phyloP scores from a whole-genome alignment of 805 yeast species.

The Cyberlindnera veronae region DNA sequence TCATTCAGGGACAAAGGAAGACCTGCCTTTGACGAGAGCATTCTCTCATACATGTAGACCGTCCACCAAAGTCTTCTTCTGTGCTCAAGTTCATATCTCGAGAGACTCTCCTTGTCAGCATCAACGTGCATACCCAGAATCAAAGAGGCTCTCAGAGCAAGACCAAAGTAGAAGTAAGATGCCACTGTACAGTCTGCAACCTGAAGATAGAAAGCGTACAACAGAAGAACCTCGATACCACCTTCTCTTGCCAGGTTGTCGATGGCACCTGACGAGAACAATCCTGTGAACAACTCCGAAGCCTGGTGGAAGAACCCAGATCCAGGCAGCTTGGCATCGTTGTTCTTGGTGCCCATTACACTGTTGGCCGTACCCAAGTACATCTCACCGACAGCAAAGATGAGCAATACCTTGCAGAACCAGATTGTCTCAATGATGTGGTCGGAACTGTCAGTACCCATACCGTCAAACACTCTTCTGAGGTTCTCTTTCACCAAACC shows the following conservation, averaged over 20 bases:
- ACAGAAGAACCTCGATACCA: slow-evolving; percentile 69
- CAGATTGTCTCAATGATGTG: slow-evolving; percentile 72
- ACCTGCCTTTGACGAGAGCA: slow-evolving; percentile 81
- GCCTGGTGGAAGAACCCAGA: slow-evolving; percentile 77
- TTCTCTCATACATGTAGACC: slow-evolving; percentile 76
- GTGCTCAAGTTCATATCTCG: slow-evolving; percentile 73
- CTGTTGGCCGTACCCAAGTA: slow-evolving; percentile 73
- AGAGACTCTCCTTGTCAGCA: slow-evolving; percentile 64
- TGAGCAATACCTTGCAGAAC: slow-evolving; percentile 71
- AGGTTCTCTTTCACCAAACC: slow-evolving; percentile 69
- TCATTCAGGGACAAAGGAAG: slow-evolving; percentile 76
- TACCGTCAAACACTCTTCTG: slow-evolving; percentile 54
- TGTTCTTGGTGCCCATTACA: slow-evolving; percentile 43
- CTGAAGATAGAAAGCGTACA: slow-evolving; percentile 76
- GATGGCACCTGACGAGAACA: slow-evolving; percentile 76
- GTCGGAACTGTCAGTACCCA: slow-evolving; percentile 36
- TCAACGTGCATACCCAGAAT: slow-evolving; percentile 81
- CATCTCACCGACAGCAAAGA: slow-evolving; percentile 82
- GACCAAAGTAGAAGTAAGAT: slow-evolving; percentile 75
- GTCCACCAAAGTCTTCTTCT: slow-evolving; percentile 87
- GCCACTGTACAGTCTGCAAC: slow-evolving; percentile 84
- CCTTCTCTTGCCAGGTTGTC: slow-evolving; percentile 77
- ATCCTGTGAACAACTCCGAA: slow-evolving; percentile 71
- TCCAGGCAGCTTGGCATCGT: slow-evolving; percentile 60
- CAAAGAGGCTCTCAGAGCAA: slow-evolving; percentile 68